These are phyloP conservation scores for Melampsora larici-populina DNA, from an alignment of 1,284 basidiomycete species.

Conservation along the genomic window DNA sequence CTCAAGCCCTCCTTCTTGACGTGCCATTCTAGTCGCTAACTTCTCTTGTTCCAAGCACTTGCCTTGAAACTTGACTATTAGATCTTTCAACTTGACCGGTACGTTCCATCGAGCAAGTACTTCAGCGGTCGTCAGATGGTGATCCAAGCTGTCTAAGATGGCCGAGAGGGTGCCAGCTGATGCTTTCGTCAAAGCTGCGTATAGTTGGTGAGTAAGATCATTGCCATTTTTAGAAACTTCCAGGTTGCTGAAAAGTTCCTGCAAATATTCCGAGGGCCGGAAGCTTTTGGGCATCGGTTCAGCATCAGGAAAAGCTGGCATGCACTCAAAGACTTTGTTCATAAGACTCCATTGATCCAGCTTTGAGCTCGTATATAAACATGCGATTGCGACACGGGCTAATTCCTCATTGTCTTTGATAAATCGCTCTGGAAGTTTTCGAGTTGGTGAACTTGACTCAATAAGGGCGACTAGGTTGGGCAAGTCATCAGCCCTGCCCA, in stretches of 20 bases:
- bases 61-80: constrained; percentile 74
- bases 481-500: constrained; percentile 67
- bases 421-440: constrained; percentile 66
- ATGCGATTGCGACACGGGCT: constrained; percentile 76
- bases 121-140: constrained; percentile 88
- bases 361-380: constrained; percentile 75
- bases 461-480: constrained; percentile 70
- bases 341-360: constrained; percentile 73
- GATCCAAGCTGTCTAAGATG: constrained; percentile 80
- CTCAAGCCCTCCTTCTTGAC: constrained; percentile 61
- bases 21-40: constrained; percentile 78
- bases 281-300: constrained; percentile 19
- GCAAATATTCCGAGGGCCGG: constrained; percentile 3
- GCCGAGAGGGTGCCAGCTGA: constrained; percentile 69
- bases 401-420: constrained; percentile 77
- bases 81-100: constrained; percentile 67
- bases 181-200: constrained; percentile 71
- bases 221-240: neutral
- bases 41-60: constrained; percentile 70
- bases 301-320: constrained; percentile 65
- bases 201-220: constrained; percentile 11
- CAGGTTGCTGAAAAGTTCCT: constrained; percentile 21
- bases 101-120: constrained; percentile 80
- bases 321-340: constrained; percentile 86
- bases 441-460: constrained; percentile 81